Conservation (phyloP, 225 moss, liverwort and hornwort species). For the Climacium dendroides region DNA sequence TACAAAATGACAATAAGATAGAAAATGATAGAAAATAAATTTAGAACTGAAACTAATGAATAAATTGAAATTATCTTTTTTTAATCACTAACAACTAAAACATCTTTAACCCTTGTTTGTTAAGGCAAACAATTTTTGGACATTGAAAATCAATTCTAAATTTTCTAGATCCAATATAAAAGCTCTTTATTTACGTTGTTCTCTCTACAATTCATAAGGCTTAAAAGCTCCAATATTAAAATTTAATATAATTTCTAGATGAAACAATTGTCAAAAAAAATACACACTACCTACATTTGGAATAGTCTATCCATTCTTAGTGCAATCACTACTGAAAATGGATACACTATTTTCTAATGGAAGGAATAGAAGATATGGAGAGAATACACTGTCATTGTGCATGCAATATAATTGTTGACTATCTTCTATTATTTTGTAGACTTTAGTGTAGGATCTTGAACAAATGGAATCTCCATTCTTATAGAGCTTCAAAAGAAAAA, state of each 20-base stretch:
- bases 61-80: background rate
- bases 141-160: no score
- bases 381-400: rapidly evolving
- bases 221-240: background rate
- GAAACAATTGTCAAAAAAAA: background rate
- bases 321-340: no score
- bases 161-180: no score
- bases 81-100: background rate
- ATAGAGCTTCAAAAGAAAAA: background rate
- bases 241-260: background rate
- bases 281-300: no score
- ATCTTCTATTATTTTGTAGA: background rate
- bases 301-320: no score
- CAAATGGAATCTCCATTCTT: rapidly evolving
- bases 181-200: no score
- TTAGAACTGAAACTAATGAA: background rate
- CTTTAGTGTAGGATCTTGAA: background rate
- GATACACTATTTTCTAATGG: no score
- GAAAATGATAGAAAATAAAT: background rate
- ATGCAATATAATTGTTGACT: background rate
- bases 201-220: no score
- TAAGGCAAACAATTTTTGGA: no score
- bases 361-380: background rate
- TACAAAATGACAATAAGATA: background rate
- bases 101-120: no score